Evolutionary conservation across 163 green algal species (phyloP).

Genomic region (Chloromonas sp.): DNA sequence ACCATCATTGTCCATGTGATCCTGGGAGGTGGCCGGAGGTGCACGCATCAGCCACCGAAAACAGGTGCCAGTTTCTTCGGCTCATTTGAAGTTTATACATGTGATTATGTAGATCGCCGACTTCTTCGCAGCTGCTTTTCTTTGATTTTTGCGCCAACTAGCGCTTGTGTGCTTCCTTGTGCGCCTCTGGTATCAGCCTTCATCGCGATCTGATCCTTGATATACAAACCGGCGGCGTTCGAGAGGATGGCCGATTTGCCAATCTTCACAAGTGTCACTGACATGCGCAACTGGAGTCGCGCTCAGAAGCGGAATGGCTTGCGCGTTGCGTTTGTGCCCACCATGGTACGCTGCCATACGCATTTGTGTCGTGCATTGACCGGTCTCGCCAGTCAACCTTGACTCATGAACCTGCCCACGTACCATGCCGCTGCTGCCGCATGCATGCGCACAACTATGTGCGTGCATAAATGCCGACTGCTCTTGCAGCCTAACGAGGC

Average conservation of each 20-base stretch:
- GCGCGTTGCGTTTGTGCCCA: conserved; percentile 81
- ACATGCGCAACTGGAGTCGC: conserved; percentile 66
- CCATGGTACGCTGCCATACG: conserved; percentile 63
- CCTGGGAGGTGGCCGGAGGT: not conserved
- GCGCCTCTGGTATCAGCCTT: too few relatives aligned
- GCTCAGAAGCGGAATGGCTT: conserved; percentile 51
- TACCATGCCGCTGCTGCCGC: not conserved
- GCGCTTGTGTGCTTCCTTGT: not conserved
- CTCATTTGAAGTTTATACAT: not conserved
- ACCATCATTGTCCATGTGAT: not conserved
- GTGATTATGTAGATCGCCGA: not conserved
- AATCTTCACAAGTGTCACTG: conserved; percentile 1
- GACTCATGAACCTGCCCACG: not conserved
- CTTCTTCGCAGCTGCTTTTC: not conserved
- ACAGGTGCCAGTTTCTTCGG: not conserved
- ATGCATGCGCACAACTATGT: too few relatives aligned
- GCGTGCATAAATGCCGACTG: too few relatives aligned
- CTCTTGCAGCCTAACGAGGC: too few relatives aligned
- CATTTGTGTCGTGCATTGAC: not conserved
- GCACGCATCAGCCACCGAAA: not conserved
- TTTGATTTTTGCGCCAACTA: not conserved
- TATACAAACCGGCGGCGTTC: not conserved
- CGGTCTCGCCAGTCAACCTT: too few relatives aligned
- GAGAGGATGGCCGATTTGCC: not conserved
- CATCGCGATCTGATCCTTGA: too few relatives aligned